phyloP scores from a whole-genome alignment of 2,329 filamentous ascomycete species.

The Pseudogymnoascus pannorum region DNA sequence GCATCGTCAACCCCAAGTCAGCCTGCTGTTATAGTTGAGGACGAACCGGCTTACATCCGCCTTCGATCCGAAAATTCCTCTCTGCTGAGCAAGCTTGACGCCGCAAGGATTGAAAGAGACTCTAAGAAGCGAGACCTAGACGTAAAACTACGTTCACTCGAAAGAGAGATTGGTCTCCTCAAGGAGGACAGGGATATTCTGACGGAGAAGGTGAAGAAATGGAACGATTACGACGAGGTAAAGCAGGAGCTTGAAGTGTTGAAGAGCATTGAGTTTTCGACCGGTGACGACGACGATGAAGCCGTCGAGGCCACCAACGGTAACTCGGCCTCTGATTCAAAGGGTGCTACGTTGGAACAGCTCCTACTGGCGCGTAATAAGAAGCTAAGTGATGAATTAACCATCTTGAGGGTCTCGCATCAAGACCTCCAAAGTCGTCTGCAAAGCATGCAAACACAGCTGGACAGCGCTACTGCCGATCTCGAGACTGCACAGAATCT shows the following conservation, averaged over 20 bases:
- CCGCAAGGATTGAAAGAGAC: slow-evolving; percentile 75
- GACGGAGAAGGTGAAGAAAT: slow-evolving; percentile 75
- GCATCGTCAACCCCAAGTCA: slow-evolving; percentile 65
- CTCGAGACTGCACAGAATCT: slow-evolving; percentile 78
- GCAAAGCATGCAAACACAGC: slow-evolving; percentile 72
- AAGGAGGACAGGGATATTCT: slow-evolving; percentile 75
- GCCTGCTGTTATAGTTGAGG: slow-evolving; percentile 60
- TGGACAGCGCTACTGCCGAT: slow-evolving; percentile 76
- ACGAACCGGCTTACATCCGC: slow-evolving; percentile 82
- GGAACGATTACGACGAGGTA: slow-evolving; percentile 91
- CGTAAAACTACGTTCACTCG: slow-evolving; percentile 65
- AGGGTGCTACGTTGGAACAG: slow-evolving; percentile 81
- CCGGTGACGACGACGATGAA: slow-evolving; percentile 71
- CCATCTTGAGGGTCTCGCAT: slow-evolving; percentile 85
- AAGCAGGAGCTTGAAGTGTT: slow-evolving; percentile 94
- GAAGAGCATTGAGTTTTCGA: slow-evolving; percentile 96
- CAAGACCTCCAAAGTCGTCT: slow-evolving; percentile 80
- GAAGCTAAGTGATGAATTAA: slow-evolving; percentile 90
- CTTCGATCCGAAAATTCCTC: slow-evolving; percentile 91
- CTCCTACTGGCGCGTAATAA: slow-evolving; percentile 89
- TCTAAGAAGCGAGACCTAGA: slow-evolving; percentile 70
- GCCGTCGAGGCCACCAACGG: slow-evolving; percentile 29
- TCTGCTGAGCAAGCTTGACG: slow-evolving; percentile 80
- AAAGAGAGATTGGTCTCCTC: slow-evolving; percentile 67
- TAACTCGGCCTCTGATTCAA: slow-evolving; percentile 49